phyloP scores from a whole-genome alignment of 108 stramenopile genomes.

The Pseudonitzschia multiseries region DNA sequence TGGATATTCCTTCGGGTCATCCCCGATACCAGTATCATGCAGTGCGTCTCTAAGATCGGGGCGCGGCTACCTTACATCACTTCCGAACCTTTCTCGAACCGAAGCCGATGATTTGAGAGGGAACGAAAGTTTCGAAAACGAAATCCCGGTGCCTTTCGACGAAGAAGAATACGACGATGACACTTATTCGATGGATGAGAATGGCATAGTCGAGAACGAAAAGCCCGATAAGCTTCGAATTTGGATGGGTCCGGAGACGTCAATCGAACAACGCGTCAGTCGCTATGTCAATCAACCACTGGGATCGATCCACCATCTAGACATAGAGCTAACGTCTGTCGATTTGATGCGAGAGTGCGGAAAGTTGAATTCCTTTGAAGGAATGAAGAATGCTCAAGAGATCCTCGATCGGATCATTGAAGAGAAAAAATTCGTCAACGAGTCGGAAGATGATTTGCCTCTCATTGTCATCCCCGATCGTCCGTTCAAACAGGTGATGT shows the following conservation, averaged over 20 bases:
- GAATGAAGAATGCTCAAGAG: slow-evolving; percentile 47
- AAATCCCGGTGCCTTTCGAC: slow-evolving; percentile 4
- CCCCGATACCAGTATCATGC: too few relatives aligned
- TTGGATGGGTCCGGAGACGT: slow-evolving; percentile 26
- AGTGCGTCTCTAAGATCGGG: not conserved
- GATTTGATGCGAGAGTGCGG: slow-evolving; percentile 43
- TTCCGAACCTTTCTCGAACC: not conserved
- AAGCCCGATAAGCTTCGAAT: slow-evolving; percentile 14
- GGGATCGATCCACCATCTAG: slow-evolving; percentile 39
- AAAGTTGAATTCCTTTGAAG: slow-evolving; percentile 38
- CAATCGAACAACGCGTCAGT: slow-evolving; percentile 35
- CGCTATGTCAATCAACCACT: slow-evolving; percentile 30
- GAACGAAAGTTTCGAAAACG: not conserved
- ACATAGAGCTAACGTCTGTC: slow-evolving; percentile 25
- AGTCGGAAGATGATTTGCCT: not conserved
- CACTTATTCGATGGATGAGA: slow-evolving; percentile 5
- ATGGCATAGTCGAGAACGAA: not conserved
- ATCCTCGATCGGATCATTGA: slow-evolving; percentile 45
- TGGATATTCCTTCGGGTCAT: not conserved
- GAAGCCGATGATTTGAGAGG: not conserved
- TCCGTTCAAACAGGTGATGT: slow-evolving; percentile 41
- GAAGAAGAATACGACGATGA: slow-evolving; percentile 28
- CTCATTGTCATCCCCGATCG: slow-evolving; percentile 36
- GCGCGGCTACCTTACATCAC: not conserved
- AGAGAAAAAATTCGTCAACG: slow-evolving; percentile 42